Evolutionary conservation across 306 rosid species (phyloP).

Genomic region (Ammopiptanthus mongolicus): DNA sequence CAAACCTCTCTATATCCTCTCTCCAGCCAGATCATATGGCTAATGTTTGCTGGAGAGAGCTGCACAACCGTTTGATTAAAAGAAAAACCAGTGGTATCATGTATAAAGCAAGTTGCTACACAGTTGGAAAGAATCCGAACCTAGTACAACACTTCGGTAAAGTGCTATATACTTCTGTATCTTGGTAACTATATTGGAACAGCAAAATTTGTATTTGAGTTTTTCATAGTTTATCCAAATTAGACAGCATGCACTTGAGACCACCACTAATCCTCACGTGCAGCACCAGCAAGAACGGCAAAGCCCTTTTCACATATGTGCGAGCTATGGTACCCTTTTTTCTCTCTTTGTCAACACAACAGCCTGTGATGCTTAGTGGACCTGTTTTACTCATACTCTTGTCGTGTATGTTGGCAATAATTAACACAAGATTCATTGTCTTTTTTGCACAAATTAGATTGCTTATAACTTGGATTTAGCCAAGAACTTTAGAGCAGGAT

Average conservation of each 20-base stretch:
- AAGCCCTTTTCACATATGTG: not conserved
- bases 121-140: too few relatives aligned
- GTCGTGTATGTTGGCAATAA: constrained; percentile 16
- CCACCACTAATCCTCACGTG: constrained; percentile 1
- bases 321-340: too few relatives aligned
- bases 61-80: too few relatives aligned
- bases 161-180: not conserved
- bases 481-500: not conserved
- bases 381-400: not conserved
- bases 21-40: too few relatives aligned
- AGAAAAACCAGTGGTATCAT: too few relatives aligned
- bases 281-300: constrained; percentile 1
- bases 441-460: not conserved
- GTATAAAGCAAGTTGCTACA: too few relatives aligned
- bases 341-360: not conserved
- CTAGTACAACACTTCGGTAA: not conserved
- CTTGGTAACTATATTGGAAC: not conserved
- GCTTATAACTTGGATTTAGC: not conserved
- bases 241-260: too few relatives aligned
- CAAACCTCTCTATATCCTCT: too few relatives aligned
- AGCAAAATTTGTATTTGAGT: not conserved
- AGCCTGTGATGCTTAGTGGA: constrained; percentile 3
- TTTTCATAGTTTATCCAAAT: not conserved
- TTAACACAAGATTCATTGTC: not conserved
- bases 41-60: too few relatives aligned